Evolutionary conservation across 2,329 filamentous ascomycete species (phyloP).

Genomic region (Pyricularia sp.): DNA sequence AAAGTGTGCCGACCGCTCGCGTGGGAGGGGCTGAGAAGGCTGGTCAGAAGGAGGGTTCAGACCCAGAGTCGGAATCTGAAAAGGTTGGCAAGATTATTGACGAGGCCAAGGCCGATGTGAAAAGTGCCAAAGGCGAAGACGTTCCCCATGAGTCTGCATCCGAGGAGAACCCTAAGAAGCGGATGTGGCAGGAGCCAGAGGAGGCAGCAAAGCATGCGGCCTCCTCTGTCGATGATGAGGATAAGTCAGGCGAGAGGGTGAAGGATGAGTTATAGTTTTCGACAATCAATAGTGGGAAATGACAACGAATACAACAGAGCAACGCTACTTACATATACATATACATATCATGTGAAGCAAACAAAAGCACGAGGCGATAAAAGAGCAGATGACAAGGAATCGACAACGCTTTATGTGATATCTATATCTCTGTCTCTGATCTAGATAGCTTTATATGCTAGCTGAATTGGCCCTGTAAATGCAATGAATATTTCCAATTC

Average conservation of each 20-base stretch:
- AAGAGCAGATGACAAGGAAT: background rate
- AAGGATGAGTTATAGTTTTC: constrained; percentile 19
- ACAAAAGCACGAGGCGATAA: background rate
- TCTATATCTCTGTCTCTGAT: background rate
- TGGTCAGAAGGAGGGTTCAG: constrained; percentile 18
- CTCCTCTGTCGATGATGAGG: background rate
- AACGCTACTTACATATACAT: background rate
- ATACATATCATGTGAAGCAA: background rate
- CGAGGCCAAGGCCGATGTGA: constrained; percentile 11
- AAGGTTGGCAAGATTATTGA: constrained; percentile 47
- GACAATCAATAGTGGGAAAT: background rate
- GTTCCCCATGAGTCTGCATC: constrained; percentile 20
- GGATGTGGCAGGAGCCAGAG: constrained; percentile 44
- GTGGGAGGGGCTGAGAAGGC: constrained; percentile 15
- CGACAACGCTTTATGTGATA: background rate
- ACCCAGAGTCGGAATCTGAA: constrained; percentile 35
- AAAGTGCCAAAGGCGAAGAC: constrained; percentile 15
- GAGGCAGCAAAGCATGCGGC: constrained; percentile 12
- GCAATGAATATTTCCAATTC: background rate
- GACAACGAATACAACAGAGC: background rate
- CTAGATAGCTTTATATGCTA: background rate
- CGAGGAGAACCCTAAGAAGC: constrained; percentile 47
- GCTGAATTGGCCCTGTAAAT: background rate
- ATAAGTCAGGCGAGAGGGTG: constrained; percentile 2
- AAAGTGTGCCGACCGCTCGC: background rate